Evolutionary conservation across 2,329 filamentous ascomycete genomes (phyloP).

Genomic region (Alternaria gaisen): DNA sequence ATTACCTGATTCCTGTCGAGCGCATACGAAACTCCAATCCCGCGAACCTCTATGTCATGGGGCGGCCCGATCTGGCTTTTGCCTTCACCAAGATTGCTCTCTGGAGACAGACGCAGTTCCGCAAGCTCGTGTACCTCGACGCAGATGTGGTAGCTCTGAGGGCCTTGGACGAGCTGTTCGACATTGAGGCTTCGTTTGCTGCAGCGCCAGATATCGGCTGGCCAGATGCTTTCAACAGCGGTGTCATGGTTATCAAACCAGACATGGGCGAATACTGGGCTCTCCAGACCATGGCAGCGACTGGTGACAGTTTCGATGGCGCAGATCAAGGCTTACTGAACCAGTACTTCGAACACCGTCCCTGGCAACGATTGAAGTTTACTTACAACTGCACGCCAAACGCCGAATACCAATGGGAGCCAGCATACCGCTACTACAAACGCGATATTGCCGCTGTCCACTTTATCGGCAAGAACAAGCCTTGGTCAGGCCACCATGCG

Average conservation of each 20-base stretch:
- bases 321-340: slow-evolving; percentile 96
- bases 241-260: slow-evolving; percentile 89
- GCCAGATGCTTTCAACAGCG: slow-evolving; percentile 98
- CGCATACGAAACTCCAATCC: slow-evolving; percentile 79
- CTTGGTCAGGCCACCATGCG: slow-evolving; percentile 68
- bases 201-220: slow-evolving; percentile 95
- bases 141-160: slow-evolving; percentile 91
- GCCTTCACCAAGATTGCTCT: slow-evolving; percentile 97
- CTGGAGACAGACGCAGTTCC: slow-evolving; percentile 90
- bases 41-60: slow-evolving; percentile 89
- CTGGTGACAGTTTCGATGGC: slow-evolving; percentile 93
- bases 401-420: slow-evolving; percentile 96
- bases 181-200: slow-evolving; percentile 67
- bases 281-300: slow-evolving; percentile 81
- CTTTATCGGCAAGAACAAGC: slow-evolving; percentile 92
- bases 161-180: slow-evolving; percentile 92
- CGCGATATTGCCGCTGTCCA: slow-evolving; percentile 89
- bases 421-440: slow-evolving; percentile 92
- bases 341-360: slow-evolving; percentile 81
- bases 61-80: slow-evolving; percentile 86
- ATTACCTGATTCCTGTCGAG: slow-evolving; percentile 86
- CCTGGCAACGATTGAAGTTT: slow-evolving; percentile 89
- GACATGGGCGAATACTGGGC: slow-evolving; percentile 89
- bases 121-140: slow-evolving; percentile 93
- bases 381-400: slow-evolving; percentile 97